phyloP scores from a whole-genome alignment of 495 filamentous ascomycete species.

The Pseudotulostoma volvatum region DNA sequence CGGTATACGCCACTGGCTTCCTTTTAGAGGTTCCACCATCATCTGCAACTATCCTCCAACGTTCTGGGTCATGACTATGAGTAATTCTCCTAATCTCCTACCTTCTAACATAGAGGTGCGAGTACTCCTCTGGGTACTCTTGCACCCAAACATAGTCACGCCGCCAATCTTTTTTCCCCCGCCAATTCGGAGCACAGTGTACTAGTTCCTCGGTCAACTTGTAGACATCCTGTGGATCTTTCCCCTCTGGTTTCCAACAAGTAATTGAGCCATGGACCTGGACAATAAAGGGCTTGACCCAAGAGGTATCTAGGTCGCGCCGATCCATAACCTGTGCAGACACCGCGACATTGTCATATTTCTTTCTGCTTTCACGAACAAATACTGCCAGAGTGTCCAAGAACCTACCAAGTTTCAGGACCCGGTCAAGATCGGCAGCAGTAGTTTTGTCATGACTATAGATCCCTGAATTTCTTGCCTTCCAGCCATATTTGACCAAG shows the following conservation, averaged over 20 bases:
- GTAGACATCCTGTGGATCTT: not conserved
- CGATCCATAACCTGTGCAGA: not conserved
- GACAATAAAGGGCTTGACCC: not conserved
- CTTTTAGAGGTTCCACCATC: not conserved
- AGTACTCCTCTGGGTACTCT: not conserved
- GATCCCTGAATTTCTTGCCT: not conserved
- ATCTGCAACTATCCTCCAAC: not conserved
- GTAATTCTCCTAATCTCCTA: not conserved
- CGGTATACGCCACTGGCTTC: not conserved
- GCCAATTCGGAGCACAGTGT: not conserved
- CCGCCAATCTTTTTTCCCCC: not conserved
- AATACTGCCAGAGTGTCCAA: not conserved
- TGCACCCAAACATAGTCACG: not conserved
- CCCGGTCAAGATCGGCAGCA: not conserved
- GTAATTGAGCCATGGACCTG: not conserved
- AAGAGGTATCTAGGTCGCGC: not conserved
- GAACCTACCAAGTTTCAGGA: not conserved
- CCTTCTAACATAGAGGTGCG: not conserved
- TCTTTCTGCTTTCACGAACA: not conserved
- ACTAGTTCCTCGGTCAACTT: not conserved
- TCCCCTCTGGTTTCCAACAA: not conserved
- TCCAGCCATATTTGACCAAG: not conserved
- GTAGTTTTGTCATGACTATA: not conserved
- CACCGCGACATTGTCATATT: not conserved
- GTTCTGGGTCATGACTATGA: not conserved